A percentile compares a stretch with the other conserved stretches of the same genome.
phyloP scores from a whole-genome alignment of 805 yeast genomes.

The Yamadazyma insecticola region DNA sequence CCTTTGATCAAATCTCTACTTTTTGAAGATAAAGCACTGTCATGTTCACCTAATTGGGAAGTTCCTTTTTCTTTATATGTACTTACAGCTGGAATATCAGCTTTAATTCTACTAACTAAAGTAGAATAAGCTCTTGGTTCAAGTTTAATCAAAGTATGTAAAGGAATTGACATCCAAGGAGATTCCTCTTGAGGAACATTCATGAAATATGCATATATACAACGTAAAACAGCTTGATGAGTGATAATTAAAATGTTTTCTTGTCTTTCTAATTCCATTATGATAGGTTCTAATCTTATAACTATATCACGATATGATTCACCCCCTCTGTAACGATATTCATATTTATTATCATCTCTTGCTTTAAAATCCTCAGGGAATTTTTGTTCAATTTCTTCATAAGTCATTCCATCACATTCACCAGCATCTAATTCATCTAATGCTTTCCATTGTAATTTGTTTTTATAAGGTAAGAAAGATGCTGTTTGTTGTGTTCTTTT shows the following conservation, averaged over 20 bases:
- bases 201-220: conserved; percentile 97
- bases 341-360: conserved; percentile 92
- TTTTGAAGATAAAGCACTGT: conserved; percentile 30
- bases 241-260: conserved; percentile 94
- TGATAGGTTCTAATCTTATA: conserved; percentile 90
- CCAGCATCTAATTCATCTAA: conserved; percentile 97
- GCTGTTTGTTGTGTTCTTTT: conserved; percentile 93
- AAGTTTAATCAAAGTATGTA: conserved; percentile 88
- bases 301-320: conserved; percentile 96
- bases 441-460: conserved; percentile 90
- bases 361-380: conserved; percentile 96
- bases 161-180: conserved; percentile 99
- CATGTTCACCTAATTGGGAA: conserved; percentile 53
- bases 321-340: conserved; percentile 94
- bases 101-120: conserved; percentile 82
- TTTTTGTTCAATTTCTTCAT: conserved; percentile 78
- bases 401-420: conserved; percentile 94
- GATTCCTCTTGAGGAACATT: conserved; percentile 95
- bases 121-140: conserved; percentile 96
- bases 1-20: conserved; percentile 49
- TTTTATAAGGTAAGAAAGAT: conserved; percentile 67
- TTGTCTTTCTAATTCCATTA: conserved; percentile 97
- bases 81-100: conserved; percentile 95
- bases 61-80: conserved; percentile 96
- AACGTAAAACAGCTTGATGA: conserved; percentile 95